Evolutionary conservation across 441 rosid genomes (phyloP).

Genomic region (Codiaeum variegatum): DNA sequence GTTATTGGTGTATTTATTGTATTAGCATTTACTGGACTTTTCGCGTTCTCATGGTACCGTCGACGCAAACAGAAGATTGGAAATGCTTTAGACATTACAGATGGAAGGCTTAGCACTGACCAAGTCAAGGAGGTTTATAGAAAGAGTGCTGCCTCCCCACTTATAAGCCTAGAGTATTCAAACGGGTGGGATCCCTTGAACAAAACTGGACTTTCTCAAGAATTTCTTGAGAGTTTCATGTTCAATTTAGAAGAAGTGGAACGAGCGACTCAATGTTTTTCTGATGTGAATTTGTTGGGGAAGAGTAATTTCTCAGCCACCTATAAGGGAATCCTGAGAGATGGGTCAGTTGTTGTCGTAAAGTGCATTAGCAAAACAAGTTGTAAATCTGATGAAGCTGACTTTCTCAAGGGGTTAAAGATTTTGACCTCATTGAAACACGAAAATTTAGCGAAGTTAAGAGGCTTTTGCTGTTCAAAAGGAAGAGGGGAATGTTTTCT

Average conservation of each 20-base stretch:
- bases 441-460: slow-evolving; percentile 65
- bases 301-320: slow-evolving; percentile 64
- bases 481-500: slow-evolving; percentile 93
- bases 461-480: slow-evolving; percentile 94
- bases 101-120: slow-evolving; percentile 64
- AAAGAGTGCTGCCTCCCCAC: slow-evolving; percentile 68
- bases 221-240: slow-evolving; percentile 69
- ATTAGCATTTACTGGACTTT: slow-evolving; percentile 36
- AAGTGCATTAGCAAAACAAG: slow-evolving; percentile 75
- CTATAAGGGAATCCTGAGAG: slow-evolving; percentile 76
- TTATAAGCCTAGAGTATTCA: slow-evolving; percentile 81
- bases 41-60: slow-evolving; percentile 52
- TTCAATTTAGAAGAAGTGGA: slow-evolving; percentile 89
- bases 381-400: slow-evolving; percentile 80
- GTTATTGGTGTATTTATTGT: slow-evolving; percentile 41
- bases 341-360: slow-evolving; percentile 65
- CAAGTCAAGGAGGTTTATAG: slow-evolving; percentile 58
- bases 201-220: slow-evolving; percentile 53
- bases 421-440: slow-evolving; percentile 67
- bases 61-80: slow-evolving; percentile 76
- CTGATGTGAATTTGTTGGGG: slow-evolving; percentile 66
- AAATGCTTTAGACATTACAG: slow-evolving; percentile 49
- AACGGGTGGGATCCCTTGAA: slow-evolving; percentile 89
- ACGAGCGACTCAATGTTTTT: slow-evolving; percentile 86
- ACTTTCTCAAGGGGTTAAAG: slow-evolving; percentile 79